phyloP scores from a whole-genome alignment of 2,329 filamentous ascomycete genomes.

The Lasiodiplodia citricola region DNA sequence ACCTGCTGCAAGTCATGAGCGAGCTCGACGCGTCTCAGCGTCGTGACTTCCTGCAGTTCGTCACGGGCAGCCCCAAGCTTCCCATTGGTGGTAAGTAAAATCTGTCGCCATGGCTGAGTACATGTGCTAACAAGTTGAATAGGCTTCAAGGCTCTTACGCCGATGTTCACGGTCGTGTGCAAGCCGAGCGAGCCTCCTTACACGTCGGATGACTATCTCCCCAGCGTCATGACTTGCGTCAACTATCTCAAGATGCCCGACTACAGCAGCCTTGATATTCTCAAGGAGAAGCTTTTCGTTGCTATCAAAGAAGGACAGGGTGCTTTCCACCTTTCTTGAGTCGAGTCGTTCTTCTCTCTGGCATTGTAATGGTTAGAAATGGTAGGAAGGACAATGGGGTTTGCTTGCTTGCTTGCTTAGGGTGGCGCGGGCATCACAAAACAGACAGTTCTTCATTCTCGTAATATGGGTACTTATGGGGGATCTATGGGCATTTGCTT shows the following conservation, averaged over 20 bases:
- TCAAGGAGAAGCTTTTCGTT: slow-evolving; percentile 78
- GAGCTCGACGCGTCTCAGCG: slow-evolving; percentile 76
- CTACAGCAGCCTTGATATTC: slow-evolving; percentile 78
- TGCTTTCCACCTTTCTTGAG: slow-evolving; percentile 90
- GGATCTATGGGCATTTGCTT: slow-evolving; percentile 1
- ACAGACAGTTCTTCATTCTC: slow-evolving; percentile 14
- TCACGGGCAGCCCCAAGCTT: slow-evolving; percentile 95
- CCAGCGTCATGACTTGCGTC: slow-evolving; percentile 99
- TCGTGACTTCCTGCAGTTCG: slow-evolving; percentile 95
- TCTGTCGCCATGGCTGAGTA: background rate
- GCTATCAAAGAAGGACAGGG: slow-evolving; percentile 96
- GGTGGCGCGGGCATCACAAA: slow-evolving; percentile 12
- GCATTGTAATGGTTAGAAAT: slow-evolving; percentile 23
- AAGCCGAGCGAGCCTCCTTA: slow-evolving; percentile 97
- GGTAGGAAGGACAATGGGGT: slow-evolving; percentile 4
- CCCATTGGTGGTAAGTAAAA: slow-evolving; percentile 82
- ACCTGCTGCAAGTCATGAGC: slow-evolving; percentile 93
- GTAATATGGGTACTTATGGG: slow-evolving; percentile 11
- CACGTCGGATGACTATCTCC: slow-evolving; percentile 95
- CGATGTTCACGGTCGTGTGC: slow-evolving; percentile 99
- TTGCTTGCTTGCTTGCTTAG: background rate
- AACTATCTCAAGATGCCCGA: slow-evolving; percentile 98
- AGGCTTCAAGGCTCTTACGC: slow-evolving; percentile 97
- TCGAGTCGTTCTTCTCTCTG: slow-evolving; percentile 20
- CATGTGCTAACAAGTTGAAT: slow-evolving; percentile 21